Base-by-base conservation (phyloP, 371 early-diverging fungal species). In the Apophysomyces elegans region DNA sequence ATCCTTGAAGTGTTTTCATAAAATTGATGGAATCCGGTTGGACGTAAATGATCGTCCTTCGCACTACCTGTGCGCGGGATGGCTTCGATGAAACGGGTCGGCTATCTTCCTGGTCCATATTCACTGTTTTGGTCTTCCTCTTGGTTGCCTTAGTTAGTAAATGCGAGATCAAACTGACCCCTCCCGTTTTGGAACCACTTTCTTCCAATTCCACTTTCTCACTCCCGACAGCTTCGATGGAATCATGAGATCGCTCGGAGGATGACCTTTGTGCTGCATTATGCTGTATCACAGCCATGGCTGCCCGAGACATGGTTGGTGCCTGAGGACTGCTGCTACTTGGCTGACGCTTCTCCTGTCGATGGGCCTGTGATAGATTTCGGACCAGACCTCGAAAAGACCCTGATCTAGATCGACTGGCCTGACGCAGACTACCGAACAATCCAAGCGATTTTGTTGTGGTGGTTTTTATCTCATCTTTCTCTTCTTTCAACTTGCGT, bases 1-100 rank as follows among this genome's bases (percentile, higher is more conserved):
- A 8, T 12, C 39, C 45, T n/a, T 13, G 32, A 2, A 69, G 47
- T 4, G 56, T 67, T 44, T 71, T 71, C 72, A 72, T 64, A 36
- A 72, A 72, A n/a, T 72, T 65, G 35, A 75, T 38, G 14, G 50
- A 44, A 59, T 83, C 75, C 1, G 84, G 83, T 7, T 59, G 63
- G 1, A 72, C 70, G 45, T 70, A 70, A 62, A 74, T 74, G 47
- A 74, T 74, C 5, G 68, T 74, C 8, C 70, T 60, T 7, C 74
- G 70, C 14, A 74, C 70, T 11, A 74, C 62, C 12, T 63, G 61
- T 6, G 67, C 63, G 45, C 66, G 68, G 7, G 54, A 50, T 21
- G 54, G 18, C 38, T 46, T 63, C 35, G 61, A 38, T 4, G 61
- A 39, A 12, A 12, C 12, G 7, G 18, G 13, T 26, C 39, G 56